Conservation (phyloP, 805 yeast species). For the Suhomyces faveliae region DNA sequence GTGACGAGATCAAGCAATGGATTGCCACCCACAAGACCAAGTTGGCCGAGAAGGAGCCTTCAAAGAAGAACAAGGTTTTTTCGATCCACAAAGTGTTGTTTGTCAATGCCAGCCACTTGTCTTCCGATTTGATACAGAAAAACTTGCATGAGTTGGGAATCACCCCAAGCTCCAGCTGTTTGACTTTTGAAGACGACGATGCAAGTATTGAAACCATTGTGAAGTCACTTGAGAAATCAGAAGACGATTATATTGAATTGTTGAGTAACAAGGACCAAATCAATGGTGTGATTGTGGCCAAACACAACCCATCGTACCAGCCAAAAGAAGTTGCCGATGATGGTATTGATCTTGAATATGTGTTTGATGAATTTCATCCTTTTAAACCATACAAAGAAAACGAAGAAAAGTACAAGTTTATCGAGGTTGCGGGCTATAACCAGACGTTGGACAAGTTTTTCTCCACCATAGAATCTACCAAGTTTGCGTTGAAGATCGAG, state of each 20-base stretch:
- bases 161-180: conserved; percentile 41
- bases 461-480: conserved; percentile 80
- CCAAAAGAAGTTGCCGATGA: conserved; percentile 31
- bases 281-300: conserved; percentile 63
- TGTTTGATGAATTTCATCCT: conserved; percentile 71
- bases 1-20: conserved; percentile 40
- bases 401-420: conserved; percentile 34
- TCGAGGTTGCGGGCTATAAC: conserved; percentile 65
- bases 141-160: conserved; percentile 47
- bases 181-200: conserved; percentile 26
- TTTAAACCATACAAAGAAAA: conserved; percentile 51
- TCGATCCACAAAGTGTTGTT: conserved; percentile 72
- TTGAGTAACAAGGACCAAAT: conserved; percentile 34
- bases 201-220: conserved; percentile 32
- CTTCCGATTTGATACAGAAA: conserved; percentile 74
- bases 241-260: conserved; percentile 36
- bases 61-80: conserved; percentile 43
- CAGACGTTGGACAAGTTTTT: conserved; percentile 79
- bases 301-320: conserved; percentile 52
- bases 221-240: conserved; percentile 47
- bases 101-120: conserved; percentile 66
- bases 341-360: conserved; percentile 42
- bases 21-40: conserved; percentile 30
- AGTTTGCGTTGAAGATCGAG: conserved; percentile 69
- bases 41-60: conserved; percentile 14